Evolutionary conservation across 306 rosid species (phyloP).

Genomic region (Quercus suber): DNA sequence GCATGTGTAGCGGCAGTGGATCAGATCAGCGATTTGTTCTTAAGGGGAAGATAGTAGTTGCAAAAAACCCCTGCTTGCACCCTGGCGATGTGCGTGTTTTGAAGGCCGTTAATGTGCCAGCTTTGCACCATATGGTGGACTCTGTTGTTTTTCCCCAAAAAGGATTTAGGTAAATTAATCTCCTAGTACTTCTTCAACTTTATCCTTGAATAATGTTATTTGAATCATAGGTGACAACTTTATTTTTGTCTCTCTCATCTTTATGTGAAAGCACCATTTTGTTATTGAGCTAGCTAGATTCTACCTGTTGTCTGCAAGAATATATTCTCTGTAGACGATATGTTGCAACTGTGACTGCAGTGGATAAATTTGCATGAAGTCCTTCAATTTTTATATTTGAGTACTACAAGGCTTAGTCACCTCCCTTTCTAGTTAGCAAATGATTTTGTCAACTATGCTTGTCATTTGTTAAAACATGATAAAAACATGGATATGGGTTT

Average conservation of each 20-base stretch:
- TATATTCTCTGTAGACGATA: neutral
- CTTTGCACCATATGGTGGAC: conserved; percentile 75
- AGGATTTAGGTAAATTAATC: conserved; percentile 51
- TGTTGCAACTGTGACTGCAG: neutral
- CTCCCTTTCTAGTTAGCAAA: neutral
- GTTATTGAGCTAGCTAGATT: neutral
- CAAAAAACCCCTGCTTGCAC: conserved; percentile 81
- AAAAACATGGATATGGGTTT: neutral
- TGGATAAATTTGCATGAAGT: neutral
- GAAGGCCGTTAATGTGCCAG: conserved; percentile 58
- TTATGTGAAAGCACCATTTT: neutral
- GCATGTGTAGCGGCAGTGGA: neutral
- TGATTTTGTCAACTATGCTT: neutral
- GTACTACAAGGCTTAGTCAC: neutral
- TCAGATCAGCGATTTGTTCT: conserved; percentile 14
- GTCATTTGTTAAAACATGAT: neutral
- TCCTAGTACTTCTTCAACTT: neutral
- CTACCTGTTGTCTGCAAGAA: neutral
- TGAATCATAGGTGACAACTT: neutral
- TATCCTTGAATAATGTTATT: neutral
- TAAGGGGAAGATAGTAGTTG: conserved; percentile 48
- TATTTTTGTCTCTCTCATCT: neutral
- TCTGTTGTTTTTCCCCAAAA: conserved; percentile 81
- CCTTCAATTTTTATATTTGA: neutral
- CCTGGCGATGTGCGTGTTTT: conserved; percentile 88